phyloP scores from a whole-genome alignment of 2,329 filamentous ascomycete genomes.

The Fusarium vanettenii region DNA sequence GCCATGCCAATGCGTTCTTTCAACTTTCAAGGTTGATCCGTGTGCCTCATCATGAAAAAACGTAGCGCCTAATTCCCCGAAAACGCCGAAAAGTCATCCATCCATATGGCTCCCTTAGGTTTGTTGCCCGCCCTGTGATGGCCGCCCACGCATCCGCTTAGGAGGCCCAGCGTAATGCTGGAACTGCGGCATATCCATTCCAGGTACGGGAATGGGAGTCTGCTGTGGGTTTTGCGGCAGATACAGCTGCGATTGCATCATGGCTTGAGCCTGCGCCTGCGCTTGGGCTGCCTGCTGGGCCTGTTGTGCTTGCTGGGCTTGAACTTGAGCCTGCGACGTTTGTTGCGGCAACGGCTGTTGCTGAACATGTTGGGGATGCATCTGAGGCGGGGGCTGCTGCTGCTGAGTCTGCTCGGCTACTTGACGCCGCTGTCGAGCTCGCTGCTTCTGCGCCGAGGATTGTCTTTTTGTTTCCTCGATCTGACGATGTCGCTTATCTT shows the following conservation, averaged over 20 bases:
- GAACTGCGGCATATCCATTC: constrained; percentile 44
- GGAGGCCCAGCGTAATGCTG: constrained; percentile 45
- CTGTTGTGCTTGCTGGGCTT: constrained; percentile 42
- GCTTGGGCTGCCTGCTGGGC: constrained; percentile 40
- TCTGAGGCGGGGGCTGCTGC: constrained; percentile 32
- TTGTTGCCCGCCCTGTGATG: constrained; percentile 38
- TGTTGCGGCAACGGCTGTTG: constrained; percentile 42
- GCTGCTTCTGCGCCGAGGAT: constrained; percentile 40
- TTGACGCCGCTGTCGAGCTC: constrained; percentile 41
- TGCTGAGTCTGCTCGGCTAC: constrained; percentile 42
- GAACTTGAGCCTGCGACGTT: constrained; percentile 37
- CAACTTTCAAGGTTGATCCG: constrained; percentile 8
- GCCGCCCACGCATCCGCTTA: constrained; percentile 45
- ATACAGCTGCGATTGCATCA: constrained; percentile 47
- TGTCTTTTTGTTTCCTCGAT: constrained; percentile 50
- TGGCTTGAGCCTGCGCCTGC: constrained; percentile 39
- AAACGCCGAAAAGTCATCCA: constrained; percentile 16
- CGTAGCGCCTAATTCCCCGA: constrained; percentile 22
- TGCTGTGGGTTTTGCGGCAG: constrained; percentile 40
- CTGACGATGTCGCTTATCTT: constrained; percentile 52
- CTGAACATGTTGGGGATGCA: constrained; percentile 37
- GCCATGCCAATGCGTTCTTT: background rate
- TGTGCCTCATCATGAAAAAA: constrained; percentile 14
- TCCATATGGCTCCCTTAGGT: constrained; percentile 2
- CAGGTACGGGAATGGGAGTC: constrained; percentile 43